Evolutionary conservation across 2,329 filamentous ascomycete species (phyloP).

Genomic region (Paecilomyces dactylethromorphus): DNA sequence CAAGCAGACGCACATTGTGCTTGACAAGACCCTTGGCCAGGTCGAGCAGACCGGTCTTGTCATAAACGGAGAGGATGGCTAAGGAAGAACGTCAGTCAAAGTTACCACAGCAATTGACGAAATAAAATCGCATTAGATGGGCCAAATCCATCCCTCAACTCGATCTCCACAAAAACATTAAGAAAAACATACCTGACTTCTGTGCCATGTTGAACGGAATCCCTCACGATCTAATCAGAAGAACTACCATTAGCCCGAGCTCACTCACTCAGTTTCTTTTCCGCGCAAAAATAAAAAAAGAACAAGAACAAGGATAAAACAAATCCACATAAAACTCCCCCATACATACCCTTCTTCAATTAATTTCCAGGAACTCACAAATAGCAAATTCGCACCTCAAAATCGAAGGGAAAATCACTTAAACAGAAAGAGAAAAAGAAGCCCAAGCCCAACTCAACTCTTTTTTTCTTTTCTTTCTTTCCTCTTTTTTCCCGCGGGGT

Average conservation of each 20-base stretch:
- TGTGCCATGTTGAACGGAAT: slow-evolving; percentile 29
- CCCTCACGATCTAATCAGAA: slow-evolving; percentile 1
- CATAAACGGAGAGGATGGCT: slow-evolving; percentile 96
- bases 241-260: not conserved
- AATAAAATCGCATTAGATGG: not conserved
- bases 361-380: not conserved
- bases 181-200: slow-evolving; percentile 31
- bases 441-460: not conserved
- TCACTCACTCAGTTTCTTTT: not conserved
- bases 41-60: slow-evolving; percentile 94
- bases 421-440: not conserved
- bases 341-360: not conserved
- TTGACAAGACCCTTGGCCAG: slow-evolving; percentile 83
- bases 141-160: not conserved
- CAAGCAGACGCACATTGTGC: slow-evolving; percentile 85
- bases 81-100: not conserved
- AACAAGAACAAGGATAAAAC: not conserved
- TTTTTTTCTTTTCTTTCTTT: slow-evolving; percentile 7
- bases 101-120: not conserved
- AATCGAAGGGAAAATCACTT: not conserved
- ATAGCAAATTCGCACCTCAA: not conserved
- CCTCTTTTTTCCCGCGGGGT: slow-evolving; percentile 19
- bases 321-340: too few relatives aligned
- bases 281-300: not conserved
- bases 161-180: slow-evolving; percentile 2